These are phyloP conservation scores for Glomus cerebriforme DNA, from an alignment of 192 early-diverging fungal species.

Conservation along the genomic window DNA sequence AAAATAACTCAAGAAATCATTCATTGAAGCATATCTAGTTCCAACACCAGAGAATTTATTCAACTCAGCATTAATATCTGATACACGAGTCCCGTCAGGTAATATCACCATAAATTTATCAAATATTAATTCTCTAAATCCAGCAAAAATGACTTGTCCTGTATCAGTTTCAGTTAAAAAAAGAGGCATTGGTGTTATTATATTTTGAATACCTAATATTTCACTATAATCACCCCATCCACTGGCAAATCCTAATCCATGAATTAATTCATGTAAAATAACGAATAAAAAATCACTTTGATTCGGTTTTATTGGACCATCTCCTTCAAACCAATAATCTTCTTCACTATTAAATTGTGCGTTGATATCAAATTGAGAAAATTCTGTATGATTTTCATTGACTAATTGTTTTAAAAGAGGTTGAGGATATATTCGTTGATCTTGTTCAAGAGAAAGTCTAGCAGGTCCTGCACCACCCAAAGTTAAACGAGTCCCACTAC, in stretches of 20 bases:
- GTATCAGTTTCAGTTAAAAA: not conserved
- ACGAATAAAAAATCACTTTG: conserved; percentile 45
- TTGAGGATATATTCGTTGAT: conserved; percentile 46
- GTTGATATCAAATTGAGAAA: conserved; percentile 38
- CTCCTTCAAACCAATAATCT: conserved; percentile 41
- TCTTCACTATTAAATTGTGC: conserved; percentile 42
- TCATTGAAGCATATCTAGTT: not conserved
- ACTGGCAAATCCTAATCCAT: conserved; percentile 50
- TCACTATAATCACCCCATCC: conserved; percentile 35
- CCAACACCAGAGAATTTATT: conserved; percentile 1
- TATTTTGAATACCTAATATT: not conserved
- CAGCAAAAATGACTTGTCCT: not conserved
- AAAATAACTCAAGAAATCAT: not conserved
- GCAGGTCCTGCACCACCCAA: conserved; percentile 41
- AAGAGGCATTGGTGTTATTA: conserved; percentile 31
- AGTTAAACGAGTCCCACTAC: not conserved
- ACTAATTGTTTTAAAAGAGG: conserved; percentile 44
- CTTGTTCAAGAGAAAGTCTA: conserved; percentile 34
- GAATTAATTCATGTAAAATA: conserved; percentile 45
- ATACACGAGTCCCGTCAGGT: not conserved
- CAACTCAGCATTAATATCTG: not conserved
- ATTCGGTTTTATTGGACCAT: conserved; percentile 28
- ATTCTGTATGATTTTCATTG: conserved; percentile 19
- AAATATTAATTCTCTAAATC: conserved; percentile 31
- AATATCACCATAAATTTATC: conserved; percentile 30